phyloP scores from a whole-genome alignment of 192 early-diverging fungal genomes.

The Diversispora epigaea region DNA sequence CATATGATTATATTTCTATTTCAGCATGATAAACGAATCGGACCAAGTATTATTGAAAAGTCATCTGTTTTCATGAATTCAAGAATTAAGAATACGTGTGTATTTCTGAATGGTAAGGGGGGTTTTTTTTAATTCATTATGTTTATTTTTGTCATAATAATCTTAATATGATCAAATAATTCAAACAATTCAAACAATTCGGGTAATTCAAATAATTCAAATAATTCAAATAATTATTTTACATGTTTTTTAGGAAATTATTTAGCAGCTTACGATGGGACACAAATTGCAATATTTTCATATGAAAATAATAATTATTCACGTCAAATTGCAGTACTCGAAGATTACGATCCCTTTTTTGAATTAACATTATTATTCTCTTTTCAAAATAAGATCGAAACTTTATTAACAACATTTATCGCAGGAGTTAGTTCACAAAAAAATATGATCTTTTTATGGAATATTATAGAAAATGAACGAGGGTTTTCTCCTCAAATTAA shows the following conservation, averaged over 20 bases:
- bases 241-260: constrained; percentile 2
- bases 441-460: constrained; percentile 29
- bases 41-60: constrained; percentile 11
- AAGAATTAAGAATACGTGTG: constrained; percentile 13
- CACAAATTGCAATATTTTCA: constrained; percentile 1
- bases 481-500: background rate
- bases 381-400: background rate
- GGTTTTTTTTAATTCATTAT: background rate
- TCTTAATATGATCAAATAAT: background rate
- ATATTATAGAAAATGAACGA: background rate
- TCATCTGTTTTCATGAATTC: background rate
- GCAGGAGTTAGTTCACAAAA: constrained; percentile 10
- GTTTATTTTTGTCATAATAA: background rate
- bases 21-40: constrained; percentile 14
- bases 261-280: constrained; percentile 19
- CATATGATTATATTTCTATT: background rate
- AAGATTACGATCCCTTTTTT: constrained; percentile 18
- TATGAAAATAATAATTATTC: background rate
- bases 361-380: constrained; percentile 17
- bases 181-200: no score
- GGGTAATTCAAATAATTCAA: no score
- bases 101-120: constrained; percentile 7
- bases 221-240: no score
- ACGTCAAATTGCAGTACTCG: background rate
- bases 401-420: background rate